Evolutionary conservation across 148 eudicot genomes (phyloP), one percentile per base, ranked within the genome.

Genomic region (Silene latifolia): DNA sequence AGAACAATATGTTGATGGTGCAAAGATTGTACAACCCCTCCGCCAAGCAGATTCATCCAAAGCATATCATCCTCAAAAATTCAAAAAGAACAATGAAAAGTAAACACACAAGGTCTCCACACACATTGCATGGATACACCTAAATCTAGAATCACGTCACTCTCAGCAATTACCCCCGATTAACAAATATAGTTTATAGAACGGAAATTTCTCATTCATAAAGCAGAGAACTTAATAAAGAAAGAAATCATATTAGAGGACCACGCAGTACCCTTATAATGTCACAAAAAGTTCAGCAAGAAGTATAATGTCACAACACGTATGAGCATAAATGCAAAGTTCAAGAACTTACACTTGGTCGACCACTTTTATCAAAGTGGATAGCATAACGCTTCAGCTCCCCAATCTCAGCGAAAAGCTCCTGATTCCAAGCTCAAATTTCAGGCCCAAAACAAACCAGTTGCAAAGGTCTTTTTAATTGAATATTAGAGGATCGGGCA

Each of bases 321-420:
- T 14, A 63, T 11, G 19, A 13, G 46, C 2, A 47, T 2, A 35
- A 61, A 13, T 29, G 35, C 7, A 35, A 21, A 69, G 64, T 76
- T 20, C 51, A 27, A 5, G 48, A 27, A 85, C 97, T 90, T 87
- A 94, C 97, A 87, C 95, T 91, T 54, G 97, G 89, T 42, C 84
- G 89, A 19, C 97, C 98, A 82, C 82, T 81, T 78, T 82, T 87
- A 85, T 90, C 89, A 75, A 74, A 91, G 78, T 91, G 98, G 79
- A 94, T 80, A 66, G 96, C 97, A 85, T 87, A 91, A 72, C 98
- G 89, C 78, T 91, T 87, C 86, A 94, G 87, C 81, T 86, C 92
- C 75, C 98, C 98, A 63, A 94, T 84, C 77, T 90, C 96, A 75
- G 93, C 80, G 74, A 91, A 94, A 69, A 94, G 95, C 78, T 91